Base-by-base conservation (phyloP, 2,329 filamentous ascomycete genomes). In the Apiospora kogelbergensis region DNA sequence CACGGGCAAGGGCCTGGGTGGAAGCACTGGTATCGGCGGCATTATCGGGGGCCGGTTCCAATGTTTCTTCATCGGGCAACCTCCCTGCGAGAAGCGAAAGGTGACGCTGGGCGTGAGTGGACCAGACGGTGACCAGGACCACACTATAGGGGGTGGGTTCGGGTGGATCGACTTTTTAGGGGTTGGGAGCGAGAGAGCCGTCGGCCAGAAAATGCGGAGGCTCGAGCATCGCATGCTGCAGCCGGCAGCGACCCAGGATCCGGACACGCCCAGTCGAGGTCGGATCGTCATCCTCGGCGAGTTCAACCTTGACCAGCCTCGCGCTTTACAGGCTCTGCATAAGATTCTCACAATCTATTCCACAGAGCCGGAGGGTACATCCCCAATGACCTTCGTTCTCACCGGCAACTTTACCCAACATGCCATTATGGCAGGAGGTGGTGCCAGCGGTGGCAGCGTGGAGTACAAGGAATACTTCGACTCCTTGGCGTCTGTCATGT, bases 381-480 rank as follows among this genome's bases (percentile, higher is more conserved):
- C 89, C 1, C 95, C 96, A 0, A 86, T 97, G 75, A 87, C 90
- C 1, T 95, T 98, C 76, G 84, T 98, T 60, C 81, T 99, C 7
- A 89, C 93, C 63, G 96, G 96, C 45, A 97, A 96, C 79, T 98
- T 99, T 74, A 86, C 88, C 22, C 84, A 85, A 68, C 84, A 90
- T 67, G 88, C 89, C 40, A 86, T 91, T 72, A 89, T 91, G 82
- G 87, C 89, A 7, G 84, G 88, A 37, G 91, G 92, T 67, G 89
- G 90, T 33, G 91, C 89, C 45, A 91, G 88, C 57, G 90, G 91
- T 26, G 93, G 93, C 45, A 95, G 93, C 79, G 95, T 98, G 74
- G 94, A 97, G 81, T 98, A 97, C 83, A 98, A 98, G 82, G 96
- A 98, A 81, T 91, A 93, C 78, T 98, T 98, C 79, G 94, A 99